These are phyloP conservation scores for Glycine latifolia DNA, from an alignment of 306 rosid species.

Conservation along the genomic window DNA sequence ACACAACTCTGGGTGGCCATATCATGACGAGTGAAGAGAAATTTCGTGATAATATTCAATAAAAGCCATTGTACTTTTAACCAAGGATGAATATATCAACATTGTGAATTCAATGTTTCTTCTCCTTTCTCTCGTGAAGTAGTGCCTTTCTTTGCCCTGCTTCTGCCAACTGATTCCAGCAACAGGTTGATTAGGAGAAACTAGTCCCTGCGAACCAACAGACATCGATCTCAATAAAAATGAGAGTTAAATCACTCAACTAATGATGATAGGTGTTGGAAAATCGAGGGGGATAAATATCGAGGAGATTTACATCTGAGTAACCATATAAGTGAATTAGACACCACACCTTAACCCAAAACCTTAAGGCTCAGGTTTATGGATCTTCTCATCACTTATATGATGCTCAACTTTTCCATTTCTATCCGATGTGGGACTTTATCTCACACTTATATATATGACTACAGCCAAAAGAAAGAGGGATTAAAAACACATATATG, in stretches of 20 bases:
- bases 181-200: slow-evolving; percentile 25
- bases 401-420: too few relatives aligned
- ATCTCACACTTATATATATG: too few relatives aligned
- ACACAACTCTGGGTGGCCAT: slow-evolving; percentile 34
- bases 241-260: slow-evolving; percentile 3
- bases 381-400: too few relatives aligned
- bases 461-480: too few relatives aligned
- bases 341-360: too few relatives aligned
- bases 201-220: slow-evolving; percentile 73
- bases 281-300: too few relatives aligned
- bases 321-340: too few relatives aligned
- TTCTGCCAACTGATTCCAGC: slow-evolving; percentile 47
- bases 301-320: too few relatives aligned
- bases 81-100: slow-evolving; percentile 36
- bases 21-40: slow-evolving; percentile 25
- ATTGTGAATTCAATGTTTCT: slow-evolving; percentile 22
- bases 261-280: slow-evolving; percentile 34
- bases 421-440: too few relatives aligned
- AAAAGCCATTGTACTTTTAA: slow-evolving; percentile 29
- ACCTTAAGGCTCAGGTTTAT: too few relatives aligned
- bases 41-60: slow-evolving; percentile 32
- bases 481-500: neutral
- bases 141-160: slow-evolving; percentile 17
- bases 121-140: slow-evolving; percentile 37
- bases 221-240: slow-evolving; percentile 32